Conservation (phyloP, 306 rosid genomes). For the Glycine tomentella region DNA sequence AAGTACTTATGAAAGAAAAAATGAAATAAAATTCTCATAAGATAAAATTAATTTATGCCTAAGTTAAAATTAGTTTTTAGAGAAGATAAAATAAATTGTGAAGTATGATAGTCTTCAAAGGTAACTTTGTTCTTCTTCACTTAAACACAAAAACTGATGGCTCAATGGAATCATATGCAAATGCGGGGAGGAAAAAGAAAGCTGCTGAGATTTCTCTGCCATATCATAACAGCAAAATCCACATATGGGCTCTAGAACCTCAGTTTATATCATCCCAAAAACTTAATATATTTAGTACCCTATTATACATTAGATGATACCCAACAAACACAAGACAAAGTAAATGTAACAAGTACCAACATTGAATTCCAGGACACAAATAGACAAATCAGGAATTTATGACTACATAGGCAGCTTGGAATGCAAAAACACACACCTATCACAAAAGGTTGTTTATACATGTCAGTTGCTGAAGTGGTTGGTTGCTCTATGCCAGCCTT, state of each 20-base stretch:
- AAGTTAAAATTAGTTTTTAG: background rate
- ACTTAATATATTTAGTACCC: background rate
- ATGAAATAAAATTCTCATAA: too few relatives aligned
- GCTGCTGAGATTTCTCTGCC: slow-evolving; percentile 15
- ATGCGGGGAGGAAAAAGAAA: background rate
- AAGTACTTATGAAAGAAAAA: background rate
- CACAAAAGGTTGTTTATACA: slow-evolving; percentile 84
- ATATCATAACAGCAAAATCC: slow-evolving; percentile 15
- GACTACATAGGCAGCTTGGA: slow-evolving; percentile 8
- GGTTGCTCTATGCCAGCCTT: slow-evolving; percentile 55
- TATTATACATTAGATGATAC: background rate
- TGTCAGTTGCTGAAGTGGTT: slow-evolving; percentile 65
- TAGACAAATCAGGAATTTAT: background rate
- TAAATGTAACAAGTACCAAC: background rate
- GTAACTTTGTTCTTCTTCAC: background rate
- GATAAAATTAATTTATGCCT: background rate
- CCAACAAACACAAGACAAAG: slow-evolving; percentile 4
- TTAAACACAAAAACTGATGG: background rate
- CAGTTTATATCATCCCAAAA: slow-evolving; percentile 3
- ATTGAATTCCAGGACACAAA: slow-evolving; percentile 20
- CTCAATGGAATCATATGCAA: slow-evolving; percentile 18
- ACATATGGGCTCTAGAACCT: slow-evolving; percentile 5
- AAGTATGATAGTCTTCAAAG: slow-evolving; percentile 7
- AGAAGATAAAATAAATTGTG: slow-evolving; percentile 1
- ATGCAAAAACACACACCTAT: slow-evolving; percentile 68